Percentiles rank a stretch among this genome's conserved stretches.
phyloP scores from a whole-genome alignment of 768 basidiomycete genomes.

The Kwoniella sp. region DNA sequence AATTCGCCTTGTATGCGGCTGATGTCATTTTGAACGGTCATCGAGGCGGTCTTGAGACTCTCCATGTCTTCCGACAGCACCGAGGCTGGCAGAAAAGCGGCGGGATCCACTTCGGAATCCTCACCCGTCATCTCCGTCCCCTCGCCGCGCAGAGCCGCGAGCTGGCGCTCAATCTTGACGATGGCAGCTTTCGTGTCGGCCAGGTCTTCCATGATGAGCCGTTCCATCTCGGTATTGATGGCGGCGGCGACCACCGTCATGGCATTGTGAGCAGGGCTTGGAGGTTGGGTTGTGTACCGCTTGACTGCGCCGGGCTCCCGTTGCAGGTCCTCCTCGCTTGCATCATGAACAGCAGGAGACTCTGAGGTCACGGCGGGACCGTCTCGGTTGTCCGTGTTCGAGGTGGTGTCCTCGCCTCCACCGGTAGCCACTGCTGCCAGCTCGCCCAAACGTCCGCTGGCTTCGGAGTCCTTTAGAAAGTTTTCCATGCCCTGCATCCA shows the following conservation, averaged over 20 bases:
- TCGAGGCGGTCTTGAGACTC: neutral
- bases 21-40: neutral
- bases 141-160: slow-evolving; percentile 12
- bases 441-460: slow-evolving; percentile 34
- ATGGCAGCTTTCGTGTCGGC: slow-evolving; percentile 33
- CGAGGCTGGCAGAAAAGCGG: slow-evolving; percentile 4
- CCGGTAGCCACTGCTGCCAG: slow-evolving; percentile 34
- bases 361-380: too few species aligned
- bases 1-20: slow-evolving; percentile 3
- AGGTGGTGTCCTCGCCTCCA: slow-evolving; percentile 6
- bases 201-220: slow-evolving; percentile 33
- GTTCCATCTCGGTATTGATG: slow-evolving; percentile 38
- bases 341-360: too few species aligned
- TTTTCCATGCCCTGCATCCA: slow-evolving; percentile 37
- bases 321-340: too few species aligned
- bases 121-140: neutral
- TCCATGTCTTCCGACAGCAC: slow-evolving; percentile 4
- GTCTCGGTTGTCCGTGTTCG: neutral
- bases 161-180: slow-evolving; percentile 16
- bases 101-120: neutral
- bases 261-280: slow-evolving; percentile 4
- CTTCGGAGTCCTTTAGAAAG: slow-evolving; percentile 28
- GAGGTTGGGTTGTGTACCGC: too few species aligned
- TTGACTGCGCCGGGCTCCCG: too few species aligned
- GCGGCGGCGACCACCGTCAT: slow-evolving; percentile 21